phyloP scores from a whole-genome alignment of 257 asterid species.

The Ophiorrhiza pumila region DNA sequence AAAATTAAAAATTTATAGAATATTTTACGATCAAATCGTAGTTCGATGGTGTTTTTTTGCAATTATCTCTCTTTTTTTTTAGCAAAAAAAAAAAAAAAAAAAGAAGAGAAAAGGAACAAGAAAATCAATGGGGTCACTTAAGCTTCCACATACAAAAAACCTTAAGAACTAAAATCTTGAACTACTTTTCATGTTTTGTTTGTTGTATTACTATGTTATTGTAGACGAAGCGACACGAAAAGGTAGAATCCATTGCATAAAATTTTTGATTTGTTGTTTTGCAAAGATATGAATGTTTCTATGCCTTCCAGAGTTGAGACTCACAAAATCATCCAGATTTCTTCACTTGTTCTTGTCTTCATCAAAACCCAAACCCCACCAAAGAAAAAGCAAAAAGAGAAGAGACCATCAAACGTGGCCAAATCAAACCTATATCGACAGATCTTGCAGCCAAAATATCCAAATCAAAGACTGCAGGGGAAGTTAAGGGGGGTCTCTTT shows the following conservation, averaged over 20 bases:
- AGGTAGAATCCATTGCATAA: background rate
- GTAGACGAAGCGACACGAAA: background rate
- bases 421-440: background rate
- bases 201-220: background rate
- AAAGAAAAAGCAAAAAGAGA: background rate
- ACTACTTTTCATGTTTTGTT: conserved; percentile 1
- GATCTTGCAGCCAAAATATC: background rate
- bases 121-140: background rate
- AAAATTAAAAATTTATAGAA: no score
- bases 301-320: background rate
- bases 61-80: no score
- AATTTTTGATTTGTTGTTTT: background rate
- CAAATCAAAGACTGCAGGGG: no score
- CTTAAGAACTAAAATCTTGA: background rate
- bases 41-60: no score
- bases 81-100: background rate
- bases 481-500: no score
- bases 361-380: background rate
- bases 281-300: background rate
- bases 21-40: no score
- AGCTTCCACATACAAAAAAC: background rate
- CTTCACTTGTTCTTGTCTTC: background rate
- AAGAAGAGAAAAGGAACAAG: background rate
- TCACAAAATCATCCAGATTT: background rate
- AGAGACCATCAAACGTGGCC: background rate